Conservation (phyloP, 148 eudicot genomes). For the Diospyros kaki region DNA sequence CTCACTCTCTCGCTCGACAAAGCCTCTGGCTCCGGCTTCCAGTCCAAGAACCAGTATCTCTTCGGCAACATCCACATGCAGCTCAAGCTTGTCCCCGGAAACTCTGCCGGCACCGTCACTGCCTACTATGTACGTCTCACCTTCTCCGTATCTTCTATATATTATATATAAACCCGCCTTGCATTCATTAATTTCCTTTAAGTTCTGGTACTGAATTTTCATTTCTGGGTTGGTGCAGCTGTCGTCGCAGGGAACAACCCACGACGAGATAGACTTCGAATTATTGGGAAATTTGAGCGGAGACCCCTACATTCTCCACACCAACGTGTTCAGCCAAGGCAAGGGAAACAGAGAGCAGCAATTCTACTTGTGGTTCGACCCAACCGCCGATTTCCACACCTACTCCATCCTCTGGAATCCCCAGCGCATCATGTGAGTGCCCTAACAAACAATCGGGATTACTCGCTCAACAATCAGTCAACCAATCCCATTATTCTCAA, state of each 20-base stretch:
- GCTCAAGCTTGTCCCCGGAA: slow-evolving; percentile 21
- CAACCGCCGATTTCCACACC: slow-evolving; percentile 23
- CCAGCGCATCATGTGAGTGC: slow-evolving; percentile 21
- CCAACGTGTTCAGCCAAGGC: slow-evolving; percentile 22
- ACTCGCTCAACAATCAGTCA: no score
- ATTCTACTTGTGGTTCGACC: slow-evolving; percentile 25
- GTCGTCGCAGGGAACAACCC: slow-evolving; percentile 24
- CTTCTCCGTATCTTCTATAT: no score
- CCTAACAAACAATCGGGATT: background rate
- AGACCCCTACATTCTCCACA: slow-evolving; percentile 22
- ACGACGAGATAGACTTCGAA: slow-evolving; percentile 27
- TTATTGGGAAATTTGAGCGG: slow-evolving; percentile 23
- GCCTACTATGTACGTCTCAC: slow-evolving; percentile 19
- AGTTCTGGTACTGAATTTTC: background rate
- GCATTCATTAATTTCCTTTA: no score
- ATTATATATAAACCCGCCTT: no score
- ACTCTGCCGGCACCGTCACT: slow-evolving; percentile 24
- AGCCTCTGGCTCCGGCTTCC: slow-evolving; percentile 19
- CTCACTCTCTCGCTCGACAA: slow-evolving; percentile 19
- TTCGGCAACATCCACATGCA: no score
- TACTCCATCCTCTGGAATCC: slow-evolving; percentile 26
- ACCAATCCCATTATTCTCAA: background rate
- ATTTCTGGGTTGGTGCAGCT: slow-evolving; percentile 3
- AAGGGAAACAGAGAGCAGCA: slow-evolving; percentile 27
- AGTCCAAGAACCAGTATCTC: no score